Evolutionary conservation across 345 rosid species (phyloP).

Genomic region (Populus simonii): DNA sequence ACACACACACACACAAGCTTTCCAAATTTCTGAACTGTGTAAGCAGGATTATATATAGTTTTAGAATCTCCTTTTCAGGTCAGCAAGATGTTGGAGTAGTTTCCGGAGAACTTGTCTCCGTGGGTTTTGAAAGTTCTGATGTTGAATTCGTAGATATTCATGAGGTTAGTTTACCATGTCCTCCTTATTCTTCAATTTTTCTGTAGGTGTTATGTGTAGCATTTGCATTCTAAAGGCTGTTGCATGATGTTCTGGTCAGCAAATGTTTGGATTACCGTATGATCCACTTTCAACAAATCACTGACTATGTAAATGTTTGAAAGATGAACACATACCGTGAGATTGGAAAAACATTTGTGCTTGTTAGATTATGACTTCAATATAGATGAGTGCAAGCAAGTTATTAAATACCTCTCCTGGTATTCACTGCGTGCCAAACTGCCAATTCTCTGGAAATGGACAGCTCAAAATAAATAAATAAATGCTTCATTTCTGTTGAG

Average conservation of each 20-base stretch:
- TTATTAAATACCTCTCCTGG: background rate
- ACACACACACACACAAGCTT: too few relatives aligned
- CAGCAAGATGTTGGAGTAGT: constrained; percentile 34
- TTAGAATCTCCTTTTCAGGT: constrained; percentile 29
- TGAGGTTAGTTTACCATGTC: constrained; percentile 34
- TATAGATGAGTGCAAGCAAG: background rate
- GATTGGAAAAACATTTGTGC: background rate
- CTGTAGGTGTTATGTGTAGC: background rate
- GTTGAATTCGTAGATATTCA: constrained; percentile 43
- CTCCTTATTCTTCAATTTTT: background rate
- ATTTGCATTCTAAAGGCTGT: background rate
- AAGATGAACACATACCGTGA: background rate
- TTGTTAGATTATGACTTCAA: background rate
- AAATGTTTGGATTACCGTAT: background rate
- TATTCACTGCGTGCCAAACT: background rate
- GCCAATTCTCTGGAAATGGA: background rate
- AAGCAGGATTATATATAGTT: constrained; percentile 7
- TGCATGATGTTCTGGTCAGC: background rate
- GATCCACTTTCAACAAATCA: background rate
- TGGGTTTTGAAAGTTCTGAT: constrained; percentile 42
- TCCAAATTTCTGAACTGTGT: constrained; percentile 13
- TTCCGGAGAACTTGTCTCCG: constrained; percentile 32
- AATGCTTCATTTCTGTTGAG: background rate
- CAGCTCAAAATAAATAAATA: background rate
- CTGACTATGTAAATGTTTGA: background rate